A percentile compares a stretch with the other conserved stretches of the same genome.
Conservation (phyloP, 2,329 filamentous ascomycete species). For the Lachnellula hyalina region DNA sequence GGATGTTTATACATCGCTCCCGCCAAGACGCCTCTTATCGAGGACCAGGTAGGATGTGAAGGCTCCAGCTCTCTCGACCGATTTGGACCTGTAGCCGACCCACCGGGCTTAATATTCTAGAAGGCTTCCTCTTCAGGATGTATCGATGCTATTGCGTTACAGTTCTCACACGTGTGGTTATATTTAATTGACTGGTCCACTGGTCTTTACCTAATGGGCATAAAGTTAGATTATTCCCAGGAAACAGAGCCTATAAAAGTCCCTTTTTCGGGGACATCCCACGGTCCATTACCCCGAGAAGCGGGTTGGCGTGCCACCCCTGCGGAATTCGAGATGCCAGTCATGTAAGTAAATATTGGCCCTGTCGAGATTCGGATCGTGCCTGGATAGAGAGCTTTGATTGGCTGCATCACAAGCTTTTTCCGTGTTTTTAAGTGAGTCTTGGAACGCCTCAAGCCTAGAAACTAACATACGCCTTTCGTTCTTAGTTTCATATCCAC, state of each 20-base stretch:
- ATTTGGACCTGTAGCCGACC: not conserved
- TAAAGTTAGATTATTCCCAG: not conserved
- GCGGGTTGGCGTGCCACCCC: not conserved
- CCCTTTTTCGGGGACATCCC: not conserved
- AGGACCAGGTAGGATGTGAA: not conserved
- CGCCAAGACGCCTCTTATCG: not conserved
- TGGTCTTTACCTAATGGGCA: not conserved
- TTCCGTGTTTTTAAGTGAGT: not conserved
- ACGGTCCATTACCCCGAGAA: not conserved
- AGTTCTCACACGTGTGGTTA: not conserved
- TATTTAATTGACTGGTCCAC: not conserved
- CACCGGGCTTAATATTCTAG: not conserved
- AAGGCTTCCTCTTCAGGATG: not conserved
- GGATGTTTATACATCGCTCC: not conserved
- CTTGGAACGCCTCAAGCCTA: not conserved
- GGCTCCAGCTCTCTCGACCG: not conserved
- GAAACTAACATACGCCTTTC: not conserved
- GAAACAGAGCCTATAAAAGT: not conserved
- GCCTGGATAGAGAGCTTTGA: not conserved
- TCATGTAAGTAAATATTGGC: not conserved
- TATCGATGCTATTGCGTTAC: not conserved
- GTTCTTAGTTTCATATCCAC: not conserved
- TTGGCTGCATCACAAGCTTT: not conserved
- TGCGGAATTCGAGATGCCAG: not conserved
- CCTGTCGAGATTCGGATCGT: not conserved